Evolutionary conservation across 2,329 filamentous ascomycete genomes (phyloP).

Genomic region (Exophiala sp.): DNA sequence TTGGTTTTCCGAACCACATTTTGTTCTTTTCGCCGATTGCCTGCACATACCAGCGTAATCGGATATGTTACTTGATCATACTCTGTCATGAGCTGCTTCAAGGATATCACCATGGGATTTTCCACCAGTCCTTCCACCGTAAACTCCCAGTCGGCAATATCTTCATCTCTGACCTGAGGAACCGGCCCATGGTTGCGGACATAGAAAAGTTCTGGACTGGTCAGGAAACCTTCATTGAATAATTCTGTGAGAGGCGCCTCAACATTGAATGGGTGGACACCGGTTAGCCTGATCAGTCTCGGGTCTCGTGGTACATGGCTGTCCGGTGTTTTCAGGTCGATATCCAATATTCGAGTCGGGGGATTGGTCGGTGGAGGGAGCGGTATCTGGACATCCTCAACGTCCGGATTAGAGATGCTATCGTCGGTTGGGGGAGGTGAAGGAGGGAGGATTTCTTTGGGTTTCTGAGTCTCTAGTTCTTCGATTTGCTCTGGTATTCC

Average conservation of each 20-base stretch:
- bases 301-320: slow-evolving; percentile 72
- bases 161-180: slow-evolving; percentile 64
- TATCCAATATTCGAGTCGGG: slow-evolving; percentile 58
- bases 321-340: slow-evolving; percentile 80
- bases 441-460: slow-evolving; percentile 21
- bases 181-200: slow-evolving; percentile 86
- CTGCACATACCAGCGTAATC: slow-evolving; percentile 83
- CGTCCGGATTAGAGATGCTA: slow-evolving; percentile 19
- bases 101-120: slow-evolving; percentile 63
- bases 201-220: slow-evolving; percentile 81
- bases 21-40: slow-evolving; percentile 87
- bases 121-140: slow-evolving; percentile 80
- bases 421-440: slow-evolving; percentile 27
- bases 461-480: slow-evolving; percentile 7
- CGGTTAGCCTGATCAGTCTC: slow-evolving; percentile 77
- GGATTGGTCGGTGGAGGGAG: slow-evolving; percentile 60
- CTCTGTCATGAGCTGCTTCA: slow-evolving; percentile 64
- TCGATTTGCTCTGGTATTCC: slow-evolving; percentile 13
- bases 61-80: slow-evolving; percentile 81
- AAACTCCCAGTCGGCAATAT: slow-evolving; percentile 74
- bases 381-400: slow-evolving; percentile 46
- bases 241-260: slow-evolving; percentile 75
- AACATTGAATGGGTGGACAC: slow-evolving; percentile 84
- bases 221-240: slow-evolving; percentile 73
- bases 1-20: slow-evolving; percentile 86